A percentile compares a stretch with the other conserved stretches of the same genome.
Conservation (phyloP, 345 rosid genomes). For the Corymbia maculata region DNA sequence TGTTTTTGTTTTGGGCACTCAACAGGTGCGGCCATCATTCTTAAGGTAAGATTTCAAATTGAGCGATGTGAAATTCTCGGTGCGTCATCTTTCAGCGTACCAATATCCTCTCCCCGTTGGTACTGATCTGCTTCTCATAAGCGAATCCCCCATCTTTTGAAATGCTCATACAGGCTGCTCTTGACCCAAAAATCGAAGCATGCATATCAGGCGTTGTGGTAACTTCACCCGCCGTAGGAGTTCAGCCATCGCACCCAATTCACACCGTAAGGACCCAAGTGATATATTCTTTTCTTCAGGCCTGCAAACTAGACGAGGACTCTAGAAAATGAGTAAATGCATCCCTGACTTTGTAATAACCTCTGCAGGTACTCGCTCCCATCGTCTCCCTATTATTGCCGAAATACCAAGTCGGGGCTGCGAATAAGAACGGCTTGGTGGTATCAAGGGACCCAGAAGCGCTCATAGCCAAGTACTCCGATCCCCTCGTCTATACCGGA, state of each 20-base stretch:
- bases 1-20: slow-evolving; percentile 97
- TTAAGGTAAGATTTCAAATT: slow-evolving; percentile 38
- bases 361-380: slow-evolving; percentile 70
- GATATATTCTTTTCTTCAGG: neutral
- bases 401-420: slow-evolving; percentile 59
- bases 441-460: slow-evolving; percentile 92
- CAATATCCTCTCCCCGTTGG: neutral
- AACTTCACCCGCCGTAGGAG: slow-evolving; percentile 97
- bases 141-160: neutral
- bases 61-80: neutral
- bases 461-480: slow-evolving; percentile 71
- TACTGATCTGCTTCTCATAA: neutral
- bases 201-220: slow-evolving; percentile 56
- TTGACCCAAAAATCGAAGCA: slow-evolving; percentile 53
- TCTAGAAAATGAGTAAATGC: neutral
- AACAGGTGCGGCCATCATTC: slow-evolving; percentile 81
- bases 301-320: neutral
- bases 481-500: slow-evolving; percentile 87
- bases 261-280: slow-evolving; percentile 29
- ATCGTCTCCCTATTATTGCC: slow-evolving; percentile 62
- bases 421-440: slow-evolving; percentile 76
- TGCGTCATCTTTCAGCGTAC: neutral
- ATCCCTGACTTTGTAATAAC: neutral
- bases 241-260: slow-evolving; percentile 90
- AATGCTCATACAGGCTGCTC: slow-evolving; percentile 36